Evolutionary conservation across 371 early-diverging fungal species (phyloP), one percentile per base, ranked within the genome.

Genomic region (Blakeslea trispora): DNA sequence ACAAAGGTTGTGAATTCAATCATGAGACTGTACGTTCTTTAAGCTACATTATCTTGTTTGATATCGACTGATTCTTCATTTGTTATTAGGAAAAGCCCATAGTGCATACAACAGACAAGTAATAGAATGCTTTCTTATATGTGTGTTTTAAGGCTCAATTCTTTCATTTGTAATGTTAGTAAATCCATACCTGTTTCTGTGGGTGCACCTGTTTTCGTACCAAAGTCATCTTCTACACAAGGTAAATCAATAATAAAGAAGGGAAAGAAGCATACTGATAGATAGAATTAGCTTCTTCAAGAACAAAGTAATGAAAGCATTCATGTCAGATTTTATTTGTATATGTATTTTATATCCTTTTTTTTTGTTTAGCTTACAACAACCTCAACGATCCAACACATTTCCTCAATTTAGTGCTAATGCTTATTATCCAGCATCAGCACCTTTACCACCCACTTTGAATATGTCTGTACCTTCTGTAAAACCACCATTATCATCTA

Each of bases 1-100:
- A 82, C 57, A 87, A 86, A 59, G 92, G 94, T 2, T 94, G 94
- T 72, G 88, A 89, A 72, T 94, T 90, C 71, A 88, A 87, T 54
- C 94, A 94, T 59, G 88, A 89, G 45, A 66, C 67, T 51, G 89
- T 86, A 77, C 53, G 75, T 66, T 15, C 5, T 28, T 28, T 28
- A 28, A 28, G 28, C 3, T 5, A 5, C 28, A 7, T 28, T 5
- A 5, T 39, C 22, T 54, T 35, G 3, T 50, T 7, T 11, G n/a
- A 37, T 45, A 23, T 5, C 22, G 3, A 3, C 7, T 15, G 32
- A 9, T 42, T 18, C 39, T 21, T 42, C 17, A 34, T 39, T 11
- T n/a, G 1, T 24, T 21, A 14, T 7, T 23, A 32, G n/a, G n/a
- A n/a, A n/a, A n/a, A n/a, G 32, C 17, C 32, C 4, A 14, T 10